phyloP scores from a whole-genome alignment of 306 rosid genomes.

The Ziziphus jujuba region DNA sequence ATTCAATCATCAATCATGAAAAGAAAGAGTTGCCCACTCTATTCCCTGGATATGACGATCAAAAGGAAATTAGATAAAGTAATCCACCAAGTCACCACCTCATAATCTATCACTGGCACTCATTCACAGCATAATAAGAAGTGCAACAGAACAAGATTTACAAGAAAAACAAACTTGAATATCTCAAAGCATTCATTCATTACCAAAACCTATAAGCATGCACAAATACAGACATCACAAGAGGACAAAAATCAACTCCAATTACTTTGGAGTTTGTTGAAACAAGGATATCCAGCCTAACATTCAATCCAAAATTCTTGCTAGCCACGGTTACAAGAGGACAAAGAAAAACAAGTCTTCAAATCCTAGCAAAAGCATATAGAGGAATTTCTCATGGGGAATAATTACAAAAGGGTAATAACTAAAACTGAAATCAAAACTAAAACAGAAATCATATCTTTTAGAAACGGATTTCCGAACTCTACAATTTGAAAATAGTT shows the following conservation, averaged over 20 bases:
- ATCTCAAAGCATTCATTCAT: background rate
- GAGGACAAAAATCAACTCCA: background rate
- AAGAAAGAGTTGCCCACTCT: constrained; percentile 35
- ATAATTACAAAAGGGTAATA: no score
- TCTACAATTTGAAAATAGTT: no score
- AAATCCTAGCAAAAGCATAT: no score
- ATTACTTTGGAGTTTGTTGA: background rate
- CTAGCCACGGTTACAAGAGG: no score
- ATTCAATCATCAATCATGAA: constrained; percentile 31
- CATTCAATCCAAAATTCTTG: background rate
- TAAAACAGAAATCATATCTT: no score
- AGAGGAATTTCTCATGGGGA: no score
- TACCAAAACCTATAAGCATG: constrained; percentile 3
- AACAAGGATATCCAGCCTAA: background rate
- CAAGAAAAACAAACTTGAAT: constrained; percentile 1
- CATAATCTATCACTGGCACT: constrained; percentile 17
- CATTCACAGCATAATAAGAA: constrained; percentile 14
- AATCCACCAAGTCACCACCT: constrained; percentile 24
- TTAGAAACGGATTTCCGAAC: no score
- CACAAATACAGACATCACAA: constrained; percentile 7
- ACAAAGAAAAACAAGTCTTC: no score
- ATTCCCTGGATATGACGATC: constrained; percentile 44
- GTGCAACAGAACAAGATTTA: background rate
- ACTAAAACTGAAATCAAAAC: no score
- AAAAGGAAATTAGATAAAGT: constrained; percentile 31